These are phyloP conservation scores for Pichia ethanolica DNA, from an alignment of 805 yeast genomes.

Conservation along the genomic window DNA sequence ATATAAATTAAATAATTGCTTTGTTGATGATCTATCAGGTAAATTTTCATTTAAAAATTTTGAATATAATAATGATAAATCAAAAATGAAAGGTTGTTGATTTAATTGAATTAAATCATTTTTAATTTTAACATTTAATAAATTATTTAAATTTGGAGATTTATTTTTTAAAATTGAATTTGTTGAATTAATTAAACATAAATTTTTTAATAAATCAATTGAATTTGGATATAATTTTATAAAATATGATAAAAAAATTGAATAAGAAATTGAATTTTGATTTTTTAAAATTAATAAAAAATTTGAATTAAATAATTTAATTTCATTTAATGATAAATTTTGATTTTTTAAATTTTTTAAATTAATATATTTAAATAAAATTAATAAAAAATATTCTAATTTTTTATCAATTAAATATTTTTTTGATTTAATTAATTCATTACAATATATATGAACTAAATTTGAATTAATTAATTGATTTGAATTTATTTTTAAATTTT, in stretches of 20 bases:
- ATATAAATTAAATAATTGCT: slow-evolving; percentile 7
- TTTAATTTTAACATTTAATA: slow-evolving; percentile 9
- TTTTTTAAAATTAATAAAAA: slow-evolving; percentile 7
- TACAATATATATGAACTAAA: slow-evolving; percentile 3
- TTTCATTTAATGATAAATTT: background rate
- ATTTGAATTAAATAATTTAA: slow-evolving; percentile 8
- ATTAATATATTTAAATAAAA: slow-evolving; percentile 7
- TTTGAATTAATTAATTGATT: background rate
- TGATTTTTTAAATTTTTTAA: background rate
- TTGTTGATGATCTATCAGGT: slow-evolving; percentile 2
- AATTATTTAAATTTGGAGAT: background rate
- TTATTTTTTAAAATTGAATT: background rate
- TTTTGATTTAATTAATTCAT: slow-evolving; percentile 3
- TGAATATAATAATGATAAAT: slow-evolving; percentile 9
- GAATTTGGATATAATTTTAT: slow-evolving; percentile 10
- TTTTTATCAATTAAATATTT: background rate
- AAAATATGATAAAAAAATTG: slow-evolving; percentile 9
- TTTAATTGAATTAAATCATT: background rate
- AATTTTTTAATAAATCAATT: background rate
- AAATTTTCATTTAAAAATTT: slow-evolving; percentile 6
- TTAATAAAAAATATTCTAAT: slow-evolving; percentile 12
- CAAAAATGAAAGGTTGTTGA: slow-evolving; percentile 4
- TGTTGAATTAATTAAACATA: slow-evolving; percentile 1
- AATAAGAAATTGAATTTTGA: slow-evolving; percentile 5
- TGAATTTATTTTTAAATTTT: background rate